A percentile compares a stretch with the other conserved stretches of the same genome.
These are phyloP conservation scores for Colletotrichum tamarilloi DNA, from an alignment of 2,329 filamentous ascomycete species.

Conservation along the genomic window DNA sequence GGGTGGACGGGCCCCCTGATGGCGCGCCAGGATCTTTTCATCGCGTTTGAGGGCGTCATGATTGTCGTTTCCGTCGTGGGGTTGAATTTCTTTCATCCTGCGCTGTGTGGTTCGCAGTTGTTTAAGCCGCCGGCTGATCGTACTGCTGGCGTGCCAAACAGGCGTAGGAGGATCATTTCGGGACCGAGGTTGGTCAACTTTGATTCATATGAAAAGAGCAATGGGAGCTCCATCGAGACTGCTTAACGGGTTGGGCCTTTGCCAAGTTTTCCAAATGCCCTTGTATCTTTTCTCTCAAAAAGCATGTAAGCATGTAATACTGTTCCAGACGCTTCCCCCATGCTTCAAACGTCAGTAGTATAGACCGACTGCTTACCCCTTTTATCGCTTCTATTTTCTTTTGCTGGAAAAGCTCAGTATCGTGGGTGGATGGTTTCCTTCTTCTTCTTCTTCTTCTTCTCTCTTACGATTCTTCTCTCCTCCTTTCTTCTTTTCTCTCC, in stretches of 20 bases:
- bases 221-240: neutral
- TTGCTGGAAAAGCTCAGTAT: too few relatives aligned
- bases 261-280: neutral
- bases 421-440: too few relatives aligned
- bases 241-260: neutral
- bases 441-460: neutral
- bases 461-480: neutral
- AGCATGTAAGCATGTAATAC: neutral
- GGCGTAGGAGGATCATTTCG: neutral
- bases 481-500: neutral
- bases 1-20: conserved; percentile 73
- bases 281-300: neutral
- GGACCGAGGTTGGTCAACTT: conserved; percentile 34
- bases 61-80: conserved; percentile 57
- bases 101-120: conserved; percentile 43
- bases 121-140: conserved; percentile 37
- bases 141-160: neutral
- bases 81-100: conserved; percentile 59
- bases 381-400: too few relatives aligned
- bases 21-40: conserved; percentile 63
- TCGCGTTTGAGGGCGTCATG: conserved; percentile 68
- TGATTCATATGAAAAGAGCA: neutral
- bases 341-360: neutral
- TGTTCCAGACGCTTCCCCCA: neutral
- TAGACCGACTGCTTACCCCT: neutral